Percentiles rank a stretch among this genome's conserved stretches.
Conservation (phyloP, 371 early-diverging fungal genomes). For the Pancytospora philotis region DNA sequence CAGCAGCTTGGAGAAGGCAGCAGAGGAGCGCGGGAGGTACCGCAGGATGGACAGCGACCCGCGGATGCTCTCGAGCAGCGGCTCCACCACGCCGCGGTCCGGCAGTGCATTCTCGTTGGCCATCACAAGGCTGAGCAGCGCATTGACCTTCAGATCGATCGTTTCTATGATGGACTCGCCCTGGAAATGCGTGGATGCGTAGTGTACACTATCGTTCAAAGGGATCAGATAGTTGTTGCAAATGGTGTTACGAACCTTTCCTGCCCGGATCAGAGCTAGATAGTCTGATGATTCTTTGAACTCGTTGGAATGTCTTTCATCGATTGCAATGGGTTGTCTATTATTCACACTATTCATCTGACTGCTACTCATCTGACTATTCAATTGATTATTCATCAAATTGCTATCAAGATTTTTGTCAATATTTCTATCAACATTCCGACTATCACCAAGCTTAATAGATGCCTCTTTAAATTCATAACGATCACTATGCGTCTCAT, state of each 20-base stretch:
- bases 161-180: neutral
- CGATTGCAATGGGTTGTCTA: too few relatives aligned
- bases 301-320: neutral
- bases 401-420: neutral
- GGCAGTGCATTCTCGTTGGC: neutral
- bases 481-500: neutral
- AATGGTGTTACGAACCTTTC: neutral
- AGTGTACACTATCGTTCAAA: too few relatives aligned
- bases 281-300: too few relatives aligned
- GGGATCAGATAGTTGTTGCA: neutral
- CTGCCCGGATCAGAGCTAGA: too few relatives aligned
- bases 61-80: neutral
- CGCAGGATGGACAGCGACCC: neutral
- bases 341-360: too few relatives aligned
- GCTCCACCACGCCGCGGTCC: neutral
- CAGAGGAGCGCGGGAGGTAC: conserved; percentile 5
- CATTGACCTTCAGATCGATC: neutral
- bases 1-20: neutral
- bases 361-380: neutral
- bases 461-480: neutral
- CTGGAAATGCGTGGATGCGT: neutral
- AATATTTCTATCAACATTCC: neutral
- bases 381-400: neutral
- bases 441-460: neutral
- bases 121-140: neutral